Evolutionary conservation across 148 eudicot genomes (phyloP).

Genomic region (Suaeda aralocaspica): DNA sequence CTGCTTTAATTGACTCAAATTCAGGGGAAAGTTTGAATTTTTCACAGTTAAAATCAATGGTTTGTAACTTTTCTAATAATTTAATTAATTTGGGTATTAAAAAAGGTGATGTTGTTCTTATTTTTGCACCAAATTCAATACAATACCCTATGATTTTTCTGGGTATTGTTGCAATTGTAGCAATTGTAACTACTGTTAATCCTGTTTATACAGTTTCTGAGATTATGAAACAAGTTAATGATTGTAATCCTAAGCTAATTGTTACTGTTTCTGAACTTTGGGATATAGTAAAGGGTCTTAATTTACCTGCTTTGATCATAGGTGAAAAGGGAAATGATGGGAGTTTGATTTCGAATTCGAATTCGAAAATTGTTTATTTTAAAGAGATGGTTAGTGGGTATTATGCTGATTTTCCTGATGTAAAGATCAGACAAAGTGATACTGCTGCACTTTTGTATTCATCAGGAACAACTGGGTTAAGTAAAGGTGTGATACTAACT

Average conservation of each 20-base stretch:
- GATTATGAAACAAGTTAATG: conserved; percentile 49
- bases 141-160: conserved; percentile 48
- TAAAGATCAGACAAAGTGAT: conserved; percentile 37
- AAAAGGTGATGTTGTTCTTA: conserved; percentile 55
- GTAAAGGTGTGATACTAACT: conserved; percentile 65
- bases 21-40: conserved; percentile 44
- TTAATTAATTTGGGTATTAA: conserved; percentile 43
- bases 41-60: conserved; percentile 43
- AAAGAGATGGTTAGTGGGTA: conserved; percentile 44
- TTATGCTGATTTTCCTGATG: conserved; percentile 28
- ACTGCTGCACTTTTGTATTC: conserved; percentile 63
- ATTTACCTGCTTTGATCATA: no score
- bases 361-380: conserved; percentile 30
- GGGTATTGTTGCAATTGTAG: conserved; percentile 49
- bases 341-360: conserved; percentile 4
- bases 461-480: conserved; percentile 69
- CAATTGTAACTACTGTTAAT: conserved; percentile 61
- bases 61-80: conserved; percentile 44
- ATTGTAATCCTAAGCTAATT: conserved; percentile 49
- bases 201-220: conserved; percentile 52
- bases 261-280: conserved; percentile 49
- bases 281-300: conserved; percentile 41
- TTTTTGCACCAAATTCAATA: conserved; percentile 65
- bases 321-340: conserved; percentile 17
- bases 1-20: conserved; percentile 64